Conservation (phyloP, 2,329 filamentous ascomycete species). For the Aspergillus sp. region DNA sequence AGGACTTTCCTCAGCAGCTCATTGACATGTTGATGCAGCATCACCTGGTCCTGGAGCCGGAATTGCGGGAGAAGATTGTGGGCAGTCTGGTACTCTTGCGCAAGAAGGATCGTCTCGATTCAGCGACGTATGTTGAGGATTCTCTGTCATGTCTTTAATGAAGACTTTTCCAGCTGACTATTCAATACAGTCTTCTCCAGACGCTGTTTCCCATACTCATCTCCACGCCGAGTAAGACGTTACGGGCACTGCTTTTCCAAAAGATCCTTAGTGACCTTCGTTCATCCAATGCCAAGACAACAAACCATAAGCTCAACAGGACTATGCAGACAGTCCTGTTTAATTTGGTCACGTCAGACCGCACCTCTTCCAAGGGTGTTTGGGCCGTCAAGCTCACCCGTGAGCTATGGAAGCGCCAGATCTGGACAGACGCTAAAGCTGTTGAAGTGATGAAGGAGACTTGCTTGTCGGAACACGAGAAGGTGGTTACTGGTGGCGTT, state of each 20-base stretch:
- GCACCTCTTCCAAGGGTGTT: constrained; percentile 73
- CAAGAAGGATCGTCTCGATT: constrained; percentile 89
- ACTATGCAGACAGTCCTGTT: constrained; percentile 89
- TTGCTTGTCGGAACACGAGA: constrained; percentile 79
- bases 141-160: neutral
- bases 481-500: constrained; percentile 78
- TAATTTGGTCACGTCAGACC: constrained; percentile 81
- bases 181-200: constrained; percentile 55
- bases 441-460: constrained; percentile 99
- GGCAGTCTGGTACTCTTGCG: constrained; percentile 77
- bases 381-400: constrained; percentile 95
- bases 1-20: constrained; percentile 68
- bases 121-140: constrained; percentile 46
- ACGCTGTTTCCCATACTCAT: constrained; percentile 92
- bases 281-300: constrained; percentile 75
- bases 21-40: constrained; percentile 73
- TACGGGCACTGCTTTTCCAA: constrained; percentile 73
- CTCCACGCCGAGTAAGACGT: constrained; percentile 80
- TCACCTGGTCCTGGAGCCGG: constrained; percentile 71
- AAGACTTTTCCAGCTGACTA: neutral
- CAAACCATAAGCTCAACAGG: constrained; percentile 86
- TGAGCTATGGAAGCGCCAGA: constrained; percentile 91
- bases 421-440: constrained; percentile 89
- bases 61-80: constrained; percentile 89
- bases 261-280: constrained; percentile 90